These are phyloP conservation scores for Allium cepa DNA, from an alignment of 106 monocot genomes.

Conservation along the genomic window DNA sequence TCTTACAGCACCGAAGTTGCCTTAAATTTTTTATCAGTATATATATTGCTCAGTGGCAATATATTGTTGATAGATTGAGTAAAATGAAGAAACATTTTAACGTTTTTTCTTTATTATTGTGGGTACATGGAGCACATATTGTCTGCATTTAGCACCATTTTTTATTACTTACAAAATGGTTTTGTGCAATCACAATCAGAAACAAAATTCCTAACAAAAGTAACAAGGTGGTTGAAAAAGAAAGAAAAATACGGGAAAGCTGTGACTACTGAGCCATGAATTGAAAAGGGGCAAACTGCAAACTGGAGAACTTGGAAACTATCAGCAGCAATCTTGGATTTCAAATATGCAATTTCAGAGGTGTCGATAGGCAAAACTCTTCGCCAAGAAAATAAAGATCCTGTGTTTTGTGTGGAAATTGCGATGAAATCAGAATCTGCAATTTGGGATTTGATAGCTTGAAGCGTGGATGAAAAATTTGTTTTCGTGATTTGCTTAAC, in stretches of 20 bases:
- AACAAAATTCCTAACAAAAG: too few species aligned
- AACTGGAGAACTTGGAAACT: constrained; percentile 76
- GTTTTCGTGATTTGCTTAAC: constrained; percentile 52
- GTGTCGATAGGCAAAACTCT: constrained; percentile 69
- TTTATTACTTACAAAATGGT: too few species aligned
- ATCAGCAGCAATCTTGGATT: constrained; percentile 76
- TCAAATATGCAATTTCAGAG: constrained; percentile 70
- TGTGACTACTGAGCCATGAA: constrained; percentile 43
- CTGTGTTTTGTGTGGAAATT: constrained; percentile 58
- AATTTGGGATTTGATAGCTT: constrained; percentile 43
- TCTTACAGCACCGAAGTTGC: too few species aligned
- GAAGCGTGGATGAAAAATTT: constrained; percentile 54
- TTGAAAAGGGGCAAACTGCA: constrained; percentile 77
- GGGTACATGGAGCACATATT: too few species aligned
- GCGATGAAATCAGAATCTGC: constrained; percentile 63
- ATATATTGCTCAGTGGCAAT: too few species aligned
- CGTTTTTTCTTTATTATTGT: too few species aligned
- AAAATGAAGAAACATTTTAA: too few species aligned
- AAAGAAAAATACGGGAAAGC: constrained; percentile 32
- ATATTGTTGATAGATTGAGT: too few species aligned
- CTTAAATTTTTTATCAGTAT: too few species aligned
- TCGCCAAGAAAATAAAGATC: constrained; percentile 30
- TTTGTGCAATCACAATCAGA: too few species aligned
- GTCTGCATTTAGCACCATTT: too few species aligned
- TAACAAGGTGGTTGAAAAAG: background rate